Evolutionary conservation across 345 rosid species (phyloP), one percentile per base, ranked within the genome.

Genomic region (Pistacia integerrima): DNA sequence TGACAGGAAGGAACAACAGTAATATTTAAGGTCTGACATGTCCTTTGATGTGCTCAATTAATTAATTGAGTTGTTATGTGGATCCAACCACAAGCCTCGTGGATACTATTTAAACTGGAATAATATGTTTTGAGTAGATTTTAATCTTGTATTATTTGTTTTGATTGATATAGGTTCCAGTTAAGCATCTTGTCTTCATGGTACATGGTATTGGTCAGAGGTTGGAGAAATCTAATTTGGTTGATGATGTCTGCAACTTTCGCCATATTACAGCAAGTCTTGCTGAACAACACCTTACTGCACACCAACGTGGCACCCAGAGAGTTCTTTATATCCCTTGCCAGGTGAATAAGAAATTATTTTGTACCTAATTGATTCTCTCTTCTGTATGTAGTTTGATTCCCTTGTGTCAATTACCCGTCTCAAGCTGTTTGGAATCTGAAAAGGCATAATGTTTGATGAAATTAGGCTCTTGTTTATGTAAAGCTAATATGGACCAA

Each of bases 181-280:
- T 94, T 76, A 88, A 87, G 35, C 99, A 96, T 85, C 80, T 96
- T 60, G 99, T 96, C 52, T 96, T 96, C 80, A 96, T 96, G 99
- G 97, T 96, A 74, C 99, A 96, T 79, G 98, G 99, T 77, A 94
- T 96, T 70, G 99, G 99, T 75, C 99, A 96, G 85, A 88, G 97
- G 87, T 88, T 90, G 84, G 98, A 93, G 86, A 96, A 96, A 77
- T 96, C 99, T 69, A 96, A 92, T 80, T 88, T 96, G 88, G 97
- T 93, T 54, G 99, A 96, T 85, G 99, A 96, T 70, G 99, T 96
- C 64, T 87, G 86, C 74, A 89, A 88, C 77, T 93, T 91, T 67
- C 98, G 95, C 66, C 97, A 90, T 78, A 89, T 91, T 80, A 90
- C 99, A 12, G 89, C 90, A 58, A 79, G 77, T 83, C 93, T 96